Evolutionary conservation across 768 basidiomycete species (phyloP).

Genomic region (Suillus fuscotomentosus): DNA sequence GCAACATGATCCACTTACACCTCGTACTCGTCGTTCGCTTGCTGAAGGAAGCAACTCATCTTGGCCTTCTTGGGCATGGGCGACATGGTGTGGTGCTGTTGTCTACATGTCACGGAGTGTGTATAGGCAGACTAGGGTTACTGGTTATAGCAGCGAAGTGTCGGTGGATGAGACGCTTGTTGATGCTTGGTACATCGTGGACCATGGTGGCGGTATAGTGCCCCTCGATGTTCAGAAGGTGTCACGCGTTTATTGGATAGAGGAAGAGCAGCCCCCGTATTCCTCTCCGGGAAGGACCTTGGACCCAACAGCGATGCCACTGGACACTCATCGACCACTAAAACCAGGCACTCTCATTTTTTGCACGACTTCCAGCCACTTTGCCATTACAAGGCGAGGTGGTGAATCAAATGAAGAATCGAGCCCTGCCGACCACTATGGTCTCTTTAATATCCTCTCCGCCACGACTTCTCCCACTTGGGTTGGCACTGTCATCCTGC

Average conservation of each 20-base stretch:
- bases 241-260: constrained; percentile 1
- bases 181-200: constrained; percentile 16
- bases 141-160: not conserved
- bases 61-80: constrained; percentile 27
- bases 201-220: constrained; percentile 10
- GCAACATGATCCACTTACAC: constrained; percentile 17
- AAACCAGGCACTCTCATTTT: constrained; percentile 24
- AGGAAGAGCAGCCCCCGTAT: constrained; percentile 7
- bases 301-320: not conserved
- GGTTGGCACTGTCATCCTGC: constrained; percentile 17
- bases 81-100: constrained; percentile 22
- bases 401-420: not conserved
- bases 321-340: not conserved
- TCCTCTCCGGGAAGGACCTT: not conserved
- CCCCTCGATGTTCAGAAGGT: constrained; percentile 13
- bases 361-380: constrained; percentile 17
- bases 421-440: not conserved
- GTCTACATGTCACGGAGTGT: not conserved
- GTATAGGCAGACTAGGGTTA: not conserved
- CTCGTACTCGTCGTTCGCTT: constrained; percentile 11
- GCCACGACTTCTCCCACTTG: not conserved
- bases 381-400: constrained; percentile 7
- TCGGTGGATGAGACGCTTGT: constrained; percentile 19
- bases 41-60: not conserved
- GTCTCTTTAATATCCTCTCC: constrained; percentile 14